A percentile compares a stretch with the other conserved stretches of the same genome.
These are phyloP conservation scores for Neurospora hispaniola DNA, from an alignment of 495 filamentous ascomycete genomes.

Conservation along the genomic window DNA sequence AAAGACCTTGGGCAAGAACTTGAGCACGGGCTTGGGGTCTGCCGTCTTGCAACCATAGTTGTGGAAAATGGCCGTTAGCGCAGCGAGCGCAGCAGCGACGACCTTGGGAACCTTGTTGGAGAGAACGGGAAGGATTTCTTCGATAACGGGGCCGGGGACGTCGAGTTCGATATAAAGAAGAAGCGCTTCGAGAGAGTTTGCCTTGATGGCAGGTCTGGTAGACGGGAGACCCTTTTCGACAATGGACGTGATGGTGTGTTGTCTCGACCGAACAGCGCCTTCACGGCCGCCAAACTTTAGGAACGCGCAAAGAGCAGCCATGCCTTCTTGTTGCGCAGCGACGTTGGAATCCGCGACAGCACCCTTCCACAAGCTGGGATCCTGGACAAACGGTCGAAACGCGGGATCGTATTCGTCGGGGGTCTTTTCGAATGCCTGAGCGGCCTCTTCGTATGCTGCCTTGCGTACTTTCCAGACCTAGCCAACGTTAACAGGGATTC, in stretches of 20 bases:
- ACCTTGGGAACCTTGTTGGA: conserved; percentile 93
- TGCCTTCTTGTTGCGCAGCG: conserved; percentile 88
- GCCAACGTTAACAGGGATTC: not conserved
- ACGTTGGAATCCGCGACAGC: conserved; percentile 95
- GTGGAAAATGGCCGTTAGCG: conserved; percentile 75
- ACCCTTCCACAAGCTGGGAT: conserved; percentile 79
- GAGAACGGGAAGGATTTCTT: conserved; percentile 77
- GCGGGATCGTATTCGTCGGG: conserved; percentile 79
- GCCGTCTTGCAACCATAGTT: conserved; percentile 93
- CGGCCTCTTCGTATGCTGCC: conserved; percentile 85
- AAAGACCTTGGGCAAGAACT: conserved; percentile 80
- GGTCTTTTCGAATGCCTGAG: conserved; percentile 73
- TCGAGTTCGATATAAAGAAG: conserved; percentile 87
- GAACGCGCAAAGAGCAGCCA: conserved; percentile 78
- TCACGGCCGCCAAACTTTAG: conserved; percentile 76
- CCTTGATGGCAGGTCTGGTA: conserved; percentile 77
- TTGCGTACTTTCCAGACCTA: conserved; percentile 97
- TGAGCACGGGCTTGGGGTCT: conserved; percentile 92
- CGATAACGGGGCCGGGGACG: conserved; percentile 72
- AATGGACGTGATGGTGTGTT: conserved; percentile 61
- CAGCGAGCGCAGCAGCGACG: conserved; percentile 70
- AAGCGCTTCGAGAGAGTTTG: conserved; percentile 74
- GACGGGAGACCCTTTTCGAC: conserved; percentile 88
- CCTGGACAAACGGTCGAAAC: conserved; percentile 77
- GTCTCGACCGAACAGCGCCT: conserved; percentile 70